Conservation (phyloP, 306 rosid genomes). For the Mucuna pruriens region DNA sequence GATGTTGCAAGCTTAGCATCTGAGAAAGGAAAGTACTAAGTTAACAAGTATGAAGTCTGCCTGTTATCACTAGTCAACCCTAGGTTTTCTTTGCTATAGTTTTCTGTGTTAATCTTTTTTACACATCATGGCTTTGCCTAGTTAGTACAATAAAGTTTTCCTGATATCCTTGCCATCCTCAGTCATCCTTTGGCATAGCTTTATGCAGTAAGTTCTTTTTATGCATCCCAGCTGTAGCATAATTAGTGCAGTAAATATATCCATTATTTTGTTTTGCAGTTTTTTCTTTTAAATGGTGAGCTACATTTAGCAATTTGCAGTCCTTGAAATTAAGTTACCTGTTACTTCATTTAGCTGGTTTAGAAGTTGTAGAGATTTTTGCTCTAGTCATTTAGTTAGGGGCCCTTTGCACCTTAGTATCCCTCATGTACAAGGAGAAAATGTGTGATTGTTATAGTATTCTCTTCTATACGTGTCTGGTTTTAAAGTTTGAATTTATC, state of each 20-base stretch:
- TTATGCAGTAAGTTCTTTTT: background rate
- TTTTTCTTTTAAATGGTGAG: background rate
- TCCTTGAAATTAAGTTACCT: constrained; percentile 9
- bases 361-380: background rate
- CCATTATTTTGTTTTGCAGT: background rate
- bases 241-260: constrained; percentile 19
- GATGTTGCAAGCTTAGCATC: constrained; percentile 22
- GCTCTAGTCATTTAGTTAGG: constrained; percentile 2
- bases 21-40: background rate
- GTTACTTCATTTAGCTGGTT: constrained; percentile 11
- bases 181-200: constrained; percentile 6
- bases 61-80: background rate
- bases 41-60: constrained; percentile 14
- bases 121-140: background rate
- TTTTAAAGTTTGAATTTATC: constrained; percentile 24
- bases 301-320: background rate
- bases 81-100: background rate
- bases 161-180: constrained; percentile 16
- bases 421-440: constrained; percentile 20
- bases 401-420: constrained; percentile 22
- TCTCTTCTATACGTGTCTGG: constrained; percentile 1
- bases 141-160: background rate
- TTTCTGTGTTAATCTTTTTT: background rate
- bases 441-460: constrained; percentile 24
- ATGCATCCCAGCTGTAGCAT: background rate